These are phyloP conservation scores for Pseudozyma sp. DNA, from an alignment of 1,284 basidiomycete species.

Conservation along the genomic window DNA sequence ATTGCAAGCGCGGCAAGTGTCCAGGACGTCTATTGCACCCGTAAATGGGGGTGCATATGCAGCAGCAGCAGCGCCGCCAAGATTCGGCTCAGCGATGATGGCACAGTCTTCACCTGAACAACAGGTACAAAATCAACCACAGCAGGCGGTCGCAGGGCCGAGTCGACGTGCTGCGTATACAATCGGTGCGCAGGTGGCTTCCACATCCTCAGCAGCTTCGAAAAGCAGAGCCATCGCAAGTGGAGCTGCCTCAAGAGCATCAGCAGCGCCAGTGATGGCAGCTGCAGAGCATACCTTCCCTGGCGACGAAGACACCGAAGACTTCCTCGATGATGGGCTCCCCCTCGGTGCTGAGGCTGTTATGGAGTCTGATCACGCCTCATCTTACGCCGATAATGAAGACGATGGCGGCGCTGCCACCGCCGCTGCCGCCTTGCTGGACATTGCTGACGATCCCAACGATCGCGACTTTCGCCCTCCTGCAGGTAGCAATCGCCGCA, in stretches of 20 bases:
- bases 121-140: no score
- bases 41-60: no score
- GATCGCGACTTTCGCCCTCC: conserved; percentile 30
- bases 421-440: no score
- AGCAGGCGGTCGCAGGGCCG: no score
- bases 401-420: conserved; percentile 1
- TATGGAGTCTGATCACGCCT: conserved; percentile 27
- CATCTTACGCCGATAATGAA: conserved; percentile 23
- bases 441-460: conserved; percentile 27
- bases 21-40: no score
- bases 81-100: no score
- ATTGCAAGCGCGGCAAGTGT: no score
- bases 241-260: neutral
- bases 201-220: no score
- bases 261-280: conserved; percentile 4
- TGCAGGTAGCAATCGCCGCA: neutral
- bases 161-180: no score
- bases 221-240: neutral
- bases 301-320: conserved; percentile 3
- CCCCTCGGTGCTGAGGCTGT: conserved; percentile 30
- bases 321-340: conserved; percentile 23
- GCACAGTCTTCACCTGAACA: no score
- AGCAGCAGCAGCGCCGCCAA: no score
- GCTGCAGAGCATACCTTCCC: neutral
- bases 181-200: no score